Conservation (phyloP, 2,329 filamentous ascomycete genomes). For the Alternaria gaisen region DNA sequence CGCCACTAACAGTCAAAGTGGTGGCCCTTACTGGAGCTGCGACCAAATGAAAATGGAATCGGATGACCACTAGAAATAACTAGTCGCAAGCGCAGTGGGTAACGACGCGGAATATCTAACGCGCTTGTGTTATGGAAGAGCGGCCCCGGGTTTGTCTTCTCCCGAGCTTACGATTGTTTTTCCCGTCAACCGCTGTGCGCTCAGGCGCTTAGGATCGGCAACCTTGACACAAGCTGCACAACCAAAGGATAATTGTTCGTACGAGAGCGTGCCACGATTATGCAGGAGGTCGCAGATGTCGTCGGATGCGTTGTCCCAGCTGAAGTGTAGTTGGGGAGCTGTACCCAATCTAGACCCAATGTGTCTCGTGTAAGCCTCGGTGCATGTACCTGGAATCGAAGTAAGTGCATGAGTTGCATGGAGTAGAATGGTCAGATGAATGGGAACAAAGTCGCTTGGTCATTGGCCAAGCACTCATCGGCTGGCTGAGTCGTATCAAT, state of each 20-base stretch:
- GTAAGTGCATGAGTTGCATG: neutral
- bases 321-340: neutral
- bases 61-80: neutral
- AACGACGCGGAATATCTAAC: neutral
- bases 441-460: neutral
- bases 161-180: neutral
- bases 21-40: neutral
- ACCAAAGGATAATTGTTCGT: neutral
- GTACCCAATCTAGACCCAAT: neutral
- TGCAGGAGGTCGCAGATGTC: neutral
- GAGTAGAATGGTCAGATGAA: neutral
- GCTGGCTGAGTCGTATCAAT: neutral
- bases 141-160: neutral
- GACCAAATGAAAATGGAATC: neutral
- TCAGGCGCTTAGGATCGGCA: neutral
- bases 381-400: neutral
- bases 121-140: conserved; percentile 3
- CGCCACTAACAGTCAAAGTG: neutral
- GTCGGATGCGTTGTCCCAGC: neutral
- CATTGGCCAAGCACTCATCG: neutral
- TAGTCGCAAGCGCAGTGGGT: neutral
- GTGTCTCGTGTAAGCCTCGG: neutral
- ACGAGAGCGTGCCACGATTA: neutral
- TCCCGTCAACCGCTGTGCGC: neutral
- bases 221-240: neutral